Evolutionary conservation across 2,329 filamentous ascomycete genomes (phyloP), one percentile per base, ranked within the genome.

Genomic region (Aspergillus fischeri): DNA sequence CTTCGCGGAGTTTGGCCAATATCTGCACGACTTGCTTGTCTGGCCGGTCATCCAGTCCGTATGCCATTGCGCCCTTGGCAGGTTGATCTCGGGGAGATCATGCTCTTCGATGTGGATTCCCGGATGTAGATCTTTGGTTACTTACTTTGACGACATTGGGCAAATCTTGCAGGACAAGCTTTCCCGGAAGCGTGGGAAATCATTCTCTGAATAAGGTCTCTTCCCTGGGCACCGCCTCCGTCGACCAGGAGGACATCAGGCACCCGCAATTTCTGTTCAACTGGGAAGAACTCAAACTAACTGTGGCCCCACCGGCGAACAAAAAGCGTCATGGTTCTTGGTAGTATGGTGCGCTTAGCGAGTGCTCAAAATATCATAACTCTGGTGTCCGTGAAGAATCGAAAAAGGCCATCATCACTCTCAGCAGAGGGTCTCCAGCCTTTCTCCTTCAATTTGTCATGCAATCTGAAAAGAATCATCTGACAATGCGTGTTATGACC

Each of bases 161-260:
- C 0, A 72, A 65, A 54, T 77, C 75, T 53, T 77, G 72, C 20
- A 77, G 60, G 1, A 77, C 63, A 1, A 76, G 63, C 7, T 66
- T 60, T 1, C 67, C 60, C 3, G 63, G 65, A 3, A 70, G 44
- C 0, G 67, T 59, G 0, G 74, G 73, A 29, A 68, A 67, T 3
- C 51, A 54, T 10, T 63, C 54, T 8, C 67, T 60, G n/a, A 77
- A 63, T 4, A 20, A 73, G 38, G 54, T 77, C 73, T 20, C 73
- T 61, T 8, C 73, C 75, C 14, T 63, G 62, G 51, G 70, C 70
- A 9, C 75, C 75, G 6, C 73, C 75, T n/a, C 77, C 61, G 51
- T 77, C 74, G 24, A 77, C 70, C 7, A 77, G 55, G 4, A 63
- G 29, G 3, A 44, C 51, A 11, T 52, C 53, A 11, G 63, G 29